Percentiles rank a stretch among this genome's conserved stretches.
Evolutionary conservation across 2,329 filamentous ascomycete species (phyloP).

Genomic region (Thielaviopsis punctulata): DNA sequence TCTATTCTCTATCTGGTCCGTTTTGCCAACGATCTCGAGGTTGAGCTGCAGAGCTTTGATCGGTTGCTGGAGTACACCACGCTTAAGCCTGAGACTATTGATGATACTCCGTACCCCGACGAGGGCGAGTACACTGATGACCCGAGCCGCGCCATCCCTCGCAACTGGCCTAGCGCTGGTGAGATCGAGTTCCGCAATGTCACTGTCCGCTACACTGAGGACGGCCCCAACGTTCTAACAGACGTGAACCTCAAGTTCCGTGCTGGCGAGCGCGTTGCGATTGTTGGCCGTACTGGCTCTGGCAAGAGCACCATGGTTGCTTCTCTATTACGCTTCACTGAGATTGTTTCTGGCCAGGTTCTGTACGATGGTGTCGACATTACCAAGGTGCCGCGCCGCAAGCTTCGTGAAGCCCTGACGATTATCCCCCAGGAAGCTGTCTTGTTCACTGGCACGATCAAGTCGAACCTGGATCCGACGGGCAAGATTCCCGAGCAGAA

Average conservation of each 20-base stretch:
- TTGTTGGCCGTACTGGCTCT: constrained; percentile 57
- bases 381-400: constrained; percentile 23
- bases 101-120: constrained; percentile 17
- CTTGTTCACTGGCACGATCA: constrained; percentile 27
- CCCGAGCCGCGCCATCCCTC: constrained; percentile 15
- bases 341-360: constrained; percentile 25
- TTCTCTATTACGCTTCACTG: constrained; percentile 28
- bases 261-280: constrained; percentile 51
- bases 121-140: constrained; percentile 17
- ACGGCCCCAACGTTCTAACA: constrained; percentile 25
- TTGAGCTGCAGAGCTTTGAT: constrained; percentile 29
- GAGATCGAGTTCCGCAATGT: constrained; percentile 23
- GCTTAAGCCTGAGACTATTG: constrained; percentile 21
- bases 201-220: constrained; percentile 21
- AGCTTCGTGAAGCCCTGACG: constrained; percentile 28
- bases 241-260: constrained; percentile 25
- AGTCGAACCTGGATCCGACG: constrained; percentile 40
- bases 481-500: constrained; percentile 28
- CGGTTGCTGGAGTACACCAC: constrained; percentile 22
- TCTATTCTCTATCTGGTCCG: constrained; percentile 27
- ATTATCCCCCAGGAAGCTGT: constrained; percentile 34
- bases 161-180: constrained; percentile 21
- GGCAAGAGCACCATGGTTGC: constrained; percentile 51
- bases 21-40: constrained; percentile 28
- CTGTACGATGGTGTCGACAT: constrained; percentile 31